A percentile compares a stretch with the other conserved stretches of the same genome.
Evolutionary conservation across 2,329 filamentous ascomycete species (phyloP).

Genomic region (Blastomyces parvus): DNA sequence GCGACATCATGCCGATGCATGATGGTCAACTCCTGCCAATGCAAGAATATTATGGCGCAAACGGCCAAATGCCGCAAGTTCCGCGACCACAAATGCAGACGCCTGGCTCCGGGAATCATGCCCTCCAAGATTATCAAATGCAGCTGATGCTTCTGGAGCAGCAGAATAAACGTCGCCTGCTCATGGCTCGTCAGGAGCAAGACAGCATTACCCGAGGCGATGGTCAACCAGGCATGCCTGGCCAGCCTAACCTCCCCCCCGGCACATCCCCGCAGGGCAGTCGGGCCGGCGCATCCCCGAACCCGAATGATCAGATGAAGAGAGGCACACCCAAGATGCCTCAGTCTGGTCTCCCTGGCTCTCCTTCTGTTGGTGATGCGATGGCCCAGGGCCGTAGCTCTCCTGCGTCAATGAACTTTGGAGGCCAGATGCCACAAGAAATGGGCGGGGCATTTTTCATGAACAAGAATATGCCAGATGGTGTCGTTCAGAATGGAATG

Average conservation of each 20-base stretch:
- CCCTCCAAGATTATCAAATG: conserved; percentile 61
- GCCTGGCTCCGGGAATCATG: conserved; percentile 44
- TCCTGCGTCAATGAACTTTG: conserved; percentile 51
- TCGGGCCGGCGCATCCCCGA: conserved; percentile 50
- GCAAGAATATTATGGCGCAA: conserved; percentile 48
- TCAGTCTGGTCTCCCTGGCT: conserved; percentile 47
- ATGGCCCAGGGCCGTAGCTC: conserved; percentile 50
- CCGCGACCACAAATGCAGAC: conserved; percentile 20
- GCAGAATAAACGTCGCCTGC: conserved; percentile 57
- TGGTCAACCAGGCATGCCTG: conserved; percentile 34
- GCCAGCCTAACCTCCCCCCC: conserved; percentile 39
- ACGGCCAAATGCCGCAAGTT: conserved; percentile 41
- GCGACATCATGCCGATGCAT: conserved; percentile 70
- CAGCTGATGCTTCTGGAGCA: conserved; percentile 60
- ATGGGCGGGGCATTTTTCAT: conserved; percentile 36
- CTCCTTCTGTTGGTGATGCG: conserved; percentile 47
- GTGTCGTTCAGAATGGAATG: conserved; percentile 44
- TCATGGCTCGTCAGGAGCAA: conserved; percentile 59
- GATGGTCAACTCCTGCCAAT: conserved; percentile 45
- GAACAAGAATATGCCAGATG: conserved; percentile 37
- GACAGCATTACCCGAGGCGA: conserved; percentile 49
- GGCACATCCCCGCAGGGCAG: conserved; percentile 51
- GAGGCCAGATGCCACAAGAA: conserved; percentile 42
- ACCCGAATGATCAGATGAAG: conserved; percentile 54
- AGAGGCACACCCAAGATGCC: conserved; percentile 52